A percentile compares a stretch with the other conserved stretches of the same genome.
Conservation (phyloP, 257 asterid genomes). For the Fraxinus excelsior region DNA sequence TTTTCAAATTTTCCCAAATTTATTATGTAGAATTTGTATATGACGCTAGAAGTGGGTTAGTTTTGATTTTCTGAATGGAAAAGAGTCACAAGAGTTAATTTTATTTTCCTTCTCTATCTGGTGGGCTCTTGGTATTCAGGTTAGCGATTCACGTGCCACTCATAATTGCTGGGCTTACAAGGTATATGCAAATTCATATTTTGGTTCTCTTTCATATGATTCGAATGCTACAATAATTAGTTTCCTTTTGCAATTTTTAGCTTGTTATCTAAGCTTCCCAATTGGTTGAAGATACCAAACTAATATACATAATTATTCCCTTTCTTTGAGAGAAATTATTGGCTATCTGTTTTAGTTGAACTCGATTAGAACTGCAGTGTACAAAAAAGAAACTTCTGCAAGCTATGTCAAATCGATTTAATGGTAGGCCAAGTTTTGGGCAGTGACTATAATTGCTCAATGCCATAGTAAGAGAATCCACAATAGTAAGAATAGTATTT, state of each 20-base stretch:
- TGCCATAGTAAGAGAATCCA: not conserved
- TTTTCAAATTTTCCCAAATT: not conserved
- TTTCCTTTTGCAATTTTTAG: slow-evolving; percentile 1
- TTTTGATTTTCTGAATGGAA: not conserved
- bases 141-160: slow-evolving; percentile 79
- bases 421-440: not conserved
- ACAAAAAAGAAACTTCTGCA: not conserved
- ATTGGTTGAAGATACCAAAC: slow-evolving; percentile 1
- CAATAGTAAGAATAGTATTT: not conserved
- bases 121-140: slow-evolving; percentile 42
- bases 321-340: not conserved
- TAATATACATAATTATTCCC: slow-evolving; percentile 1
- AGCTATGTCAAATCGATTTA: not conserved
- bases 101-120: not conserved
- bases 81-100: not conserved
- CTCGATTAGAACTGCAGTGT: slow-evolving; percentile 7
- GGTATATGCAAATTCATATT: slow-evolving; percentile 39
- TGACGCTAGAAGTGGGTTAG: not conserved
- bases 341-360: not conserved
- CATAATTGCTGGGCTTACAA: slow-evolving; percentile 99
- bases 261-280: not conserved
- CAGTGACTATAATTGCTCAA: not conserved
- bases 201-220: slow-evolving; percentile 1
- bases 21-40: not conserved
- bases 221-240: not conserved